Base-by-base conservation (phyloP, 1,284 basidiomycete species). In the Inonotus hispidus region DNA sequence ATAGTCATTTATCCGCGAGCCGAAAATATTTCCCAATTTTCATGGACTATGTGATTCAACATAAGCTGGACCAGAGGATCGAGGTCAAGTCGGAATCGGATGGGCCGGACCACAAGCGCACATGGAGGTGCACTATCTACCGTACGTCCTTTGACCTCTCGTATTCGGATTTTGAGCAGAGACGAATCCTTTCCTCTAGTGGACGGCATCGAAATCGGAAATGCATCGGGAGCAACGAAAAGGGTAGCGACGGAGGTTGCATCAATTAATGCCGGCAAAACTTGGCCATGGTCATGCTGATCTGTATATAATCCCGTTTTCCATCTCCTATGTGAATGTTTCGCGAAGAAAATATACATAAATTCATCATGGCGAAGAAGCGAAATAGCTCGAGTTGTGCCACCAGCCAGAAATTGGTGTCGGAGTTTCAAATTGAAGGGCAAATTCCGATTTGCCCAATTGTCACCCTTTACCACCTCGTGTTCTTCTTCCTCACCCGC, bases 1-100 rank as follows among this genome's bases (percentile, higher is more conserved):
- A 38, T 10, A 21, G 27, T 45, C 19, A 7, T 25, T 23, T 60
- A 8, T 14, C 25, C 7, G 27, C 54, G 11, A 46, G 23, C 1
- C 21, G 59, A 25, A 37, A 38, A 13, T 60, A 60, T 19, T 43
- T 43, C 29, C 53, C 59, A 25, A 56, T 60, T 21, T 56, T 60
- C 41, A 23, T 32, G 21, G 54, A 56, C 11, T 56, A 46, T 32
- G 6, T 60, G 10, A 23, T 7, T 14, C 27, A 37, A 7, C 29
- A 60, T 6, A 23, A 38, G 1, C 41, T 60, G 5, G 53, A 46
- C 13, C 5, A 56, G 29, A 32, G 41, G 14, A 39, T 60, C 25
- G 27, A 29, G 53, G 54, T 54, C 27, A 25, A 55, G n/a, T 25
- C 23, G 14, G 19, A 11, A 3, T 14, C 29, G 13, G 27, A 29